Evolutionary conservation across 108 stramenopile species (phyloP).

Genomic region (Conticribra guillardii): DNA sequence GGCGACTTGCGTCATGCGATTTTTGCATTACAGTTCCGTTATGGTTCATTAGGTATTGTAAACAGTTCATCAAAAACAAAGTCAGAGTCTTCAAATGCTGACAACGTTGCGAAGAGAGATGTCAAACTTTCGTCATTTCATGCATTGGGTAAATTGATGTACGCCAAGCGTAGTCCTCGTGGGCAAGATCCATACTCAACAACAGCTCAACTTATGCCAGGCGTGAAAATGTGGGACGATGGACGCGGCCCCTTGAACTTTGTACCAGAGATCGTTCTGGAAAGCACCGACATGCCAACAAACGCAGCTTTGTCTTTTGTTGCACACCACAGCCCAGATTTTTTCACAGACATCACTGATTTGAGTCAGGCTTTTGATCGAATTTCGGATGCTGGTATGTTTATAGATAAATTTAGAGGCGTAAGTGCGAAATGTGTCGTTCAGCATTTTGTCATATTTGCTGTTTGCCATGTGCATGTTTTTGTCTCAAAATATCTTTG

Average conservation of each 20-base stretch:
- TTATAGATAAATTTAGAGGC: slow-evolving; percentile 51
- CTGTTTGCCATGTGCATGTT: background rate
- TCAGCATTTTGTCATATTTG: slow-evolving; percentile 24
- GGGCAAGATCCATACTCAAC: background rate
- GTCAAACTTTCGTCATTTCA: slow-evolving; percentile 82
- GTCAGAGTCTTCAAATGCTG: background rate
- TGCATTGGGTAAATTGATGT: slow-evolving; percentile 87
- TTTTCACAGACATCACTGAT: slow-evolving; percentile 82
- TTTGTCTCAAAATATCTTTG: background rate
- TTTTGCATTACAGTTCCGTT: slow-evolving; percentile 77
- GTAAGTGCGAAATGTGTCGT: no score
- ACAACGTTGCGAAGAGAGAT: slow-evolving; percentile 46
- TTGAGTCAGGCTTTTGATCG: slow-evolving; percentile 57
- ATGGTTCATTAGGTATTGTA: slow-evolving; percentile 6
- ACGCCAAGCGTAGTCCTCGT: slow-evolving; percentile 72
- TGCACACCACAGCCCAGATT: slow-evolving; percentile 82
- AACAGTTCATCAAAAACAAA: background rate
- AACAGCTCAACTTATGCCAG: background rate
- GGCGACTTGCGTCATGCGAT: slow-evolving; percentile 91
- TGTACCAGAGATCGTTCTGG: slow-evolving; percentile 79
- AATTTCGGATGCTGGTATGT: slow-evolving; percentile 68
- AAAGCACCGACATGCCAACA: slow-evolving; percentile 70
- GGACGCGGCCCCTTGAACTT: slow-evolving; percentile 67
- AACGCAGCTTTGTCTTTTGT: slow-evolving; percentile 71
- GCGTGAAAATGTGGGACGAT: slow-evolving; percentile 29